Base-by-base conservation (phyloP, 352 stramenopile species). In the Globisporangium lucens region DNA sequence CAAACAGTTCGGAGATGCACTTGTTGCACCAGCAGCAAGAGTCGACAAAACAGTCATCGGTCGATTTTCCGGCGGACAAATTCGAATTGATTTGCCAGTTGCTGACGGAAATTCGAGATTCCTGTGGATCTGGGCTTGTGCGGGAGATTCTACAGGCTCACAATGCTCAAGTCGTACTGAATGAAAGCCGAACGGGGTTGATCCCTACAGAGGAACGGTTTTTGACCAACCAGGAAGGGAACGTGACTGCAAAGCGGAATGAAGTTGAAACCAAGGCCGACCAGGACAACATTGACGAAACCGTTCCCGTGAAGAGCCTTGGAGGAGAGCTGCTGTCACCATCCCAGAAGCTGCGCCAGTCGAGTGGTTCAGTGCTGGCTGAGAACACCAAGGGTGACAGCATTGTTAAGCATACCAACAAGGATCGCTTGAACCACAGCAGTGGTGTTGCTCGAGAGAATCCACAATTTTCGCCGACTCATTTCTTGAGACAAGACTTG, bases 41-140 rank as follows among this genome's bases (percentile, higher is more conserved):
- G 3, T 5, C 4, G 3, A 9, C 46, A 12, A 58, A 22, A 4
- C 17, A 57, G 4, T 4, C 51, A 15, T 41, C 33, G 8, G 24
- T 67, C 12, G 58, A 35, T 27, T 33, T 78, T 15, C 63, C 75
- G 15, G 24, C 33, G 2, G 76, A 78, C 41, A 82, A 78, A 46
- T 72, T 84, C 12, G 67, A 82, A 33, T 43, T 78, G 7, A 73
- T 79, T 12, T 77, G 74, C 56, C 65, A 76, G 17, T 36, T 84
- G 36, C 68, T 84, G 36, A 70, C 49, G 9, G 76, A 84, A n/a
- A 79, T 84, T 51, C 72, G 74, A 24, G 63, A 66, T n/a, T 65
- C 61, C 3, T 72, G 67, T 7, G 67, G 65, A 22, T 29, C 47
- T 12, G 38, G 58, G 52, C 29, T 62, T 33, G 63, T 69, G 22